Percentiles rank a stretch among this genome's conserved stretches.
Evolutionary conservation across 345 rosid genomes (phyloP).

Genomic region (Brassica cretica): DNA sequence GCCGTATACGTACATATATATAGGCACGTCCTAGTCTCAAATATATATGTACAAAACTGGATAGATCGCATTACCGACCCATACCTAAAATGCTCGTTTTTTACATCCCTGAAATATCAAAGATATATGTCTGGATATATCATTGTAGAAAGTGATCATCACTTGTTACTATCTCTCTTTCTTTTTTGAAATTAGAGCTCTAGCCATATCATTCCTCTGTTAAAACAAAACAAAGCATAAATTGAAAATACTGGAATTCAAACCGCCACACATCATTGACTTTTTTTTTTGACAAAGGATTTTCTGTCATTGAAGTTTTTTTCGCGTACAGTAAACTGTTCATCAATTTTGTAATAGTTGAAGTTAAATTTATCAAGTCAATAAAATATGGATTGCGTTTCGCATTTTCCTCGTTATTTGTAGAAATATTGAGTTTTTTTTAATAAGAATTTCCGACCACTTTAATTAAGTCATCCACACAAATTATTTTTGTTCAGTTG

Average conservation of each 20-base stretch:
- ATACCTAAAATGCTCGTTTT: constrained; percentile 23
- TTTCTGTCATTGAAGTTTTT: neutral
- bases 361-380: neutral
- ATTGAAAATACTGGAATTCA: neutral
- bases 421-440: neutral
- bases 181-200: neutral
- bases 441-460: neutral
- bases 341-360: neutral
- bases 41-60: neutral
- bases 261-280: neutral
- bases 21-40: constrained; percentile 15
- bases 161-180: neutral
- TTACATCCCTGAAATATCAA: neutral
- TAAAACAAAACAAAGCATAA: neutral
- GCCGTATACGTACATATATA: constrained; percentile 16
- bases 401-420: neutral
- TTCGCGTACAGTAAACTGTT: neutral
- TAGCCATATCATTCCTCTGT: neutral
- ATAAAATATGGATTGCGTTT: neutral
- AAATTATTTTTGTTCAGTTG: neutral
- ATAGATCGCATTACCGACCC: constrained; percentile 34
- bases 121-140: neutral
- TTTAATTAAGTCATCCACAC: neutral
- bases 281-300: neutral
- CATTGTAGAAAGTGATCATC: constrained; percentile 4